Evolutionary conservation across 1,284 basidiomycete genomes (phyloP).

Genomic region (Microbotryum lychnidis-dioicae): DNA sequence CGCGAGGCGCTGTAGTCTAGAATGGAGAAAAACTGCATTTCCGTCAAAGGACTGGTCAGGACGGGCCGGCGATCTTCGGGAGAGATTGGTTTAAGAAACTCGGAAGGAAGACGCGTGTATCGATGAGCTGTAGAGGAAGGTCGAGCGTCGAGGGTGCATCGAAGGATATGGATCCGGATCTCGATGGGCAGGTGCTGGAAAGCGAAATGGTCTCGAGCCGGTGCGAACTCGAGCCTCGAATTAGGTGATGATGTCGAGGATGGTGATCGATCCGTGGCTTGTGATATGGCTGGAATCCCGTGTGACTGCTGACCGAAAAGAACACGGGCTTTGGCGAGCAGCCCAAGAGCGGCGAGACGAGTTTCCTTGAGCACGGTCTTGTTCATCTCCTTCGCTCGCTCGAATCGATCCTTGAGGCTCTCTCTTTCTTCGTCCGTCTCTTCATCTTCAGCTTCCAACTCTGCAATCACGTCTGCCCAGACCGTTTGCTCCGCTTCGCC

Average conservation of each 20-base stretch:
- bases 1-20: constrained; percentile 13
- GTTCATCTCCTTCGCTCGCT: constrained; percentile 18
- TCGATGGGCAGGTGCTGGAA: constrained; percentile 28
- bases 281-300: background rate
- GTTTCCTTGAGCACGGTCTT: constrained; percentile 20
- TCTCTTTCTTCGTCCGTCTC: background rate
- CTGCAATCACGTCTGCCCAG: background rate
- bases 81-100: background rate
- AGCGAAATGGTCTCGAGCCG: constrained; percentile 9
- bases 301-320: constrained; percentile 17
- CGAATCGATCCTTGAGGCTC: constrained; percentile 4
- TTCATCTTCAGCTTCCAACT: background rate
- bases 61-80: background rate
- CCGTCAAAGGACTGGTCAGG: constrained; percentile 15
- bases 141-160: constrained; percentile 11
- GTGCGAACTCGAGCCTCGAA: background rate
- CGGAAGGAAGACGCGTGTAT: background rate
- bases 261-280: background rate
- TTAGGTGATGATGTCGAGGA: background rate
- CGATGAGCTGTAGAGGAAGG: constrained; percentile 11
- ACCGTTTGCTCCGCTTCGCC: constrained; percentile 1
- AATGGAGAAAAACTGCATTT: constrained; percentile 23
- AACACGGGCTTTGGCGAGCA: constrained; percentile 12
- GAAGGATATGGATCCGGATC: constrained; percentile 26
- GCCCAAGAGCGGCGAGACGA: constrained; percentile 8